phyloP scores from a whole-genome alignment of 331 rosid genomes.

The Rosa hybrid region DNA sequence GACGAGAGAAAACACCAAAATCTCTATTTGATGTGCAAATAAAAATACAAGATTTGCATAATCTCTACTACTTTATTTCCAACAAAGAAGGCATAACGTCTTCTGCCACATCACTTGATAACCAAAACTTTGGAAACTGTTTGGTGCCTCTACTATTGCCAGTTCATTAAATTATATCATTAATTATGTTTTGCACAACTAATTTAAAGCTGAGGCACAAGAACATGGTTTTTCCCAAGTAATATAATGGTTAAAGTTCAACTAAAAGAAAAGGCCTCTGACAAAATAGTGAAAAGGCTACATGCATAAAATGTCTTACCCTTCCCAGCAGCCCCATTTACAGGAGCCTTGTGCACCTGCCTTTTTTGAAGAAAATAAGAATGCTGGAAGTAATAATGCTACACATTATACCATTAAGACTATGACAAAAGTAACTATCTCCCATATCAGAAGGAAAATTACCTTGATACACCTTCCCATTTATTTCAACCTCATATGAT shows the following conservation, averaged over 20 bases:
- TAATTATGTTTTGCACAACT: no score
- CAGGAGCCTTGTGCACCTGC: no score
- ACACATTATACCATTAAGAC: neutral
- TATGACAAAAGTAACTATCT: neutral
- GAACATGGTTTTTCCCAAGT: no score
- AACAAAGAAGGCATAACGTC: no score
- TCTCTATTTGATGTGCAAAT: neutral
- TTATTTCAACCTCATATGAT: constrained; percentile 92
- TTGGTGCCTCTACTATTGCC: no score
- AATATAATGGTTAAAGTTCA: no score
- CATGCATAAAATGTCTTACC: neutral
- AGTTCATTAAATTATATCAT: no score
- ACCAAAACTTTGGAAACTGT: no score
- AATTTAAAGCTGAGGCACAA: no score
- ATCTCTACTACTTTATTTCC: no score
- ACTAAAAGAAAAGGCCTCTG: no score
- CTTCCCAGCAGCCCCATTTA: neutral
- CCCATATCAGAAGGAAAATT: constrained; percentile 9
- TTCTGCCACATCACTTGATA: no score
- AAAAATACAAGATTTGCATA: neutral
- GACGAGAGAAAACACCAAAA: neutral
- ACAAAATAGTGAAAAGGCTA: neutral
- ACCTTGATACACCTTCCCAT: constrained; percentile 92
- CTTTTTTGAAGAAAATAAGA: neutral
- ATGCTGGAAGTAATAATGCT: neutral